Percentiles rank a stretch among this genome's conserved stretches.
phyloP scores from a whole-genome alignment of 2,329 filamentous ascomycete genomes.

The Colletotrichum sp. region DNA sequence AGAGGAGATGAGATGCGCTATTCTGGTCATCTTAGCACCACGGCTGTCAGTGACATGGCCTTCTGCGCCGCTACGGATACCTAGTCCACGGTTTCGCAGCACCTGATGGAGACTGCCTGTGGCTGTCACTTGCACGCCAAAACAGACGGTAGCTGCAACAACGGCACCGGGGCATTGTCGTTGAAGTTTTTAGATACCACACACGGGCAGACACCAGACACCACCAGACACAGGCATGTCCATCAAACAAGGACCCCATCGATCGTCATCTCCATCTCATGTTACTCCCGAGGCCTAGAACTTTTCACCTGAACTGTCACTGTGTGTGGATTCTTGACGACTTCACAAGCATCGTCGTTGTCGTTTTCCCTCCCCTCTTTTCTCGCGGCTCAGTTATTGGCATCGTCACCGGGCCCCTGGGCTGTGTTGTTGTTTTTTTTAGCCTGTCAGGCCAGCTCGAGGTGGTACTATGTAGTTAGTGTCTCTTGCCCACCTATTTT shows the following conservation, averaged over 20 bases:
- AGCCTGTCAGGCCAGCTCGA: background rate
- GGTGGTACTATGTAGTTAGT: background rate
- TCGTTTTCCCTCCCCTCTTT: background rate
- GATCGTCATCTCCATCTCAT: background rate
- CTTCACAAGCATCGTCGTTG: background rate
- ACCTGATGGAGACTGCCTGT: background rate
- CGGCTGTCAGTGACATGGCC: background rate
- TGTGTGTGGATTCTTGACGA: background rate
- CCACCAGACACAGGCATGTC: background rate
- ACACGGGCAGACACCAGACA: background rate
- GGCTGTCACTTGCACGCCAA: constrained; percentile 2
- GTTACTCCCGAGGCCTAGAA: background rate
- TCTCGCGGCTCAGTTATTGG: background rate
- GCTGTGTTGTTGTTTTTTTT: background rate
- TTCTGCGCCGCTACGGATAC: background rate
- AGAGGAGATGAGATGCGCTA: constrained; percentile 15
- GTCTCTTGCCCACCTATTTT: background rate
- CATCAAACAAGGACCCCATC: background rate
- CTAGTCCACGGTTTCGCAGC: background rate
- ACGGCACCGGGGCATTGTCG: background rate
- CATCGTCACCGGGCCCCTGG: background rate
- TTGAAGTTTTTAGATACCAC: background rate
- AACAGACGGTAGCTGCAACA: background rate
- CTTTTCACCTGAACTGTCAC: background rate
- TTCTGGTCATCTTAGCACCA: constrained; percentile 7